Conservation (phyloP, 2,329 filamentous ascomycete species). For the Berkeleyomyces rouxiae region DNA sequence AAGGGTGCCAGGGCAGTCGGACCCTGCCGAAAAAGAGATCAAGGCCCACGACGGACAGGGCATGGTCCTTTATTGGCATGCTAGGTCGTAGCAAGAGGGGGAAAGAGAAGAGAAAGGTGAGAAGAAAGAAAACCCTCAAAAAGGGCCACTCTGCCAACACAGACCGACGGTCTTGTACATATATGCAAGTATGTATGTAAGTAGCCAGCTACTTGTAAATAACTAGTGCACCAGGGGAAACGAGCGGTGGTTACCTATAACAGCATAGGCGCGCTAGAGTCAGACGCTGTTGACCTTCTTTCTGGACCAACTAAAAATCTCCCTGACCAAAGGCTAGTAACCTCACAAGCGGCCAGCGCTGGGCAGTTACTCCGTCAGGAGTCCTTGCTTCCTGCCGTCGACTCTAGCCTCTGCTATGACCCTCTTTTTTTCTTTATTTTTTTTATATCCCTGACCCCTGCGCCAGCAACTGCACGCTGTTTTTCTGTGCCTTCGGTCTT, state of each 20-base stretch:
- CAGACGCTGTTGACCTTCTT: no score
- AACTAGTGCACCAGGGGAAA: no score
- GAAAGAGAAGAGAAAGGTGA: background rate
- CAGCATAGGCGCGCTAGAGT: no score
- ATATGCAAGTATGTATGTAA: no score
- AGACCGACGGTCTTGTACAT: no score
- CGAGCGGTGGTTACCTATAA: no score
- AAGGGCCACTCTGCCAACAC: background rate
- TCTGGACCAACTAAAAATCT: no score
- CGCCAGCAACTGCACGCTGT: background rate
- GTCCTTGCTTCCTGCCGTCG: background rate
- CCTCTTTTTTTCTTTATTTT: background rate
- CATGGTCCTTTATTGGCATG: background rate
- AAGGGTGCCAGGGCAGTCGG: background rate
- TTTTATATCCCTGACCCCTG: background rate
- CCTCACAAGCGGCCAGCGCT: background rate
- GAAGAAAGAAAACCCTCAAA: background rate
- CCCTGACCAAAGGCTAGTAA: background rate
- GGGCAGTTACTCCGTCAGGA: background rate
- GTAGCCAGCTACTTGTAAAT: no score
- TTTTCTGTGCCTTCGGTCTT: background rate
- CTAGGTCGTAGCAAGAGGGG: background rate
- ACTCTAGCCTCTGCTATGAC: background rate
- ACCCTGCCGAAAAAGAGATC: background rate
- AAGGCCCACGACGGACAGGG: background rate